Evolutionary conservation across 2,329 filamentous ascomycete species (phyloP).

Genomic region (Venturia pyrina): DNA sequence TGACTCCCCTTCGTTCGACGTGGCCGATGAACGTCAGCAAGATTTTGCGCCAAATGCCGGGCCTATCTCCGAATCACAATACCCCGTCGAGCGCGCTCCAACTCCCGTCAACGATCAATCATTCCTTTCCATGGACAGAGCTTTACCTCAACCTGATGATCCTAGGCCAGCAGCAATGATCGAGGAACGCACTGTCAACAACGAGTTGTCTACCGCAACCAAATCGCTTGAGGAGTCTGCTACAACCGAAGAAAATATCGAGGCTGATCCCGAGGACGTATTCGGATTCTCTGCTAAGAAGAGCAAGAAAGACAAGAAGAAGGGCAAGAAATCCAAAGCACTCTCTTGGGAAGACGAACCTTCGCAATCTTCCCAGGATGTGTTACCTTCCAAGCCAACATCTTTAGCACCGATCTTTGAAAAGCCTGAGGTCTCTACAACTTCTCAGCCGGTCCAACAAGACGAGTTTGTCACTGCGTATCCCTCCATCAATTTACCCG

Average conservation of each 20-base stretch:
- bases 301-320: slow-evolving; percentile 7
- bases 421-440: neutral
- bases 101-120: neutral
- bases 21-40: neutral
- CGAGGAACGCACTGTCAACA: neutral
- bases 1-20: neutral
- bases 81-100: neutral
- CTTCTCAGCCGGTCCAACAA: neutral
- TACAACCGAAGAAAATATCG: neutral
- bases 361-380: neutral
- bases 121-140: neutral
- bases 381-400: neutral
- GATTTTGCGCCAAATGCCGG: neutral
- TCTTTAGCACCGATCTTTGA: neutral
- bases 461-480: neutral
- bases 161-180: neutral
- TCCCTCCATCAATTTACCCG: neutral
- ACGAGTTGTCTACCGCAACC: neutral
- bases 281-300: neutral
- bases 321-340: slow-evolving; percentile 8
- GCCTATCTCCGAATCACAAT: neutral
- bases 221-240: neutral
- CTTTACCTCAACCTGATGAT: neutral
- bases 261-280: slow-evolving; percentile 2
- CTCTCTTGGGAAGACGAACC: neutral